Conservation (phyloP, 495 filamentous ascomycete genomes). For the Penicillium ochrochloron region DNA sequence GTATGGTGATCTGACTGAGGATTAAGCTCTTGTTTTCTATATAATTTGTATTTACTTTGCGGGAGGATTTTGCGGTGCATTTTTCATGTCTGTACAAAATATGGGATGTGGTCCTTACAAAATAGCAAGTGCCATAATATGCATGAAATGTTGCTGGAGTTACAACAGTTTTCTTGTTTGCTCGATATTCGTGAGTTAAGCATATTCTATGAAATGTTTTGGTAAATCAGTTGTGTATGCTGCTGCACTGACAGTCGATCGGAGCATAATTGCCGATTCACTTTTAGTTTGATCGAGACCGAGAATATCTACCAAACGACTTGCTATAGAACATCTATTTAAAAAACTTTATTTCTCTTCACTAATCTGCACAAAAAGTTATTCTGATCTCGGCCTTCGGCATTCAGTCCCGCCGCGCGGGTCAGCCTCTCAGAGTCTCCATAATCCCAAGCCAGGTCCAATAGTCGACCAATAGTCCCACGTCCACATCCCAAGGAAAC, state of each 20-base stretch:
- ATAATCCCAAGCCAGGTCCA: not conserved
- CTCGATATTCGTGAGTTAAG: not conserved
- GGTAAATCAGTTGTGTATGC: not conserved
- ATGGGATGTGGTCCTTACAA: conserved; percentile 14
- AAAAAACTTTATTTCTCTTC: not conserved
- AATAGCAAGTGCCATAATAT: conserved; percentile 20
- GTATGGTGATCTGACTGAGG: conserved; percentile 93
- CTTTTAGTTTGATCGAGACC: not conserved
- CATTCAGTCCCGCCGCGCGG: not conserved
- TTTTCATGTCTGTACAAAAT: conserved; percentile 26
- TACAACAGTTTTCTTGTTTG: conserved; percentile 4
- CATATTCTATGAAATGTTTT: too few relatives aligned
- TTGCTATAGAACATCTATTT: not conserved
- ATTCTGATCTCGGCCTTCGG: not conserved
- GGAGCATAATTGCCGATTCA: conserved; percentile 7
- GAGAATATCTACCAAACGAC: not conserved
- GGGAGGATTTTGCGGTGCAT: conserved; percentile 20
- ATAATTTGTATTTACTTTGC: conserved; percentile 20
- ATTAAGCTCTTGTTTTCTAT: conserved; percentile 50
- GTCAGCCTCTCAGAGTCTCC: not conserved
- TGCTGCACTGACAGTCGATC: conserved; percentile 2
- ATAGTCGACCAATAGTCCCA: too few relatives aligned
- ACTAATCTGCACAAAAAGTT: not conserved
- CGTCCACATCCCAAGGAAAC: too few relatives aligned
- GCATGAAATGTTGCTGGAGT: conserved; percentile 8